Evolutionary conservation across 139 green algal genomes (phyloP).

Genomic region (Chlorella vulgaris): DNA sequence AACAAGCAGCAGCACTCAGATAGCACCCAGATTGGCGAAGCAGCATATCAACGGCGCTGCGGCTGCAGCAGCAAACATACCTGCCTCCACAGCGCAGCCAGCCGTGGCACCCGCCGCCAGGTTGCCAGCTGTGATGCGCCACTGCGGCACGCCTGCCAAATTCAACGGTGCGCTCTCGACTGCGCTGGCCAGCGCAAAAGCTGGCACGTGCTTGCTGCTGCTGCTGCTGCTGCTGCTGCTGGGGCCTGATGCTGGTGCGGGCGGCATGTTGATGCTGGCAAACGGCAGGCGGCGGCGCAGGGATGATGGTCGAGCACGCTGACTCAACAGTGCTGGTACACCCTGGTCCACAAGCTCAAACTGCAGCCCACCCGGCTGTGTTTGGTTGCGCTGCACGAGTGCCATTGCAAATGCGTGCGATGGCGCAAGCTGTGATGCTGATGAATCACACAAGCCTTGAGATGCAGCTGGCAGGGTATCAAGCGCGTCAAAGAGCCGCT

Average conservation of each 20-base stretch:
- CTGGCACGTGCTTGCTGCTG: background rate
- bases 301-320: background rate
- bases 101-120: slow-evolving; percentile 81
- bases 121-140: slow-evolving; percentile 74
- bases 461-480: too few species aligned
- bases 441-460: background rate
- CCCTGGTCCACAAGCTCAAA: slow-evolving; percentile 12
- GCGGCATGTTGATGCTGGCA: slow-evolving; percentile 33
- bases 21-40: background rate
- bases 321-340: background rate
- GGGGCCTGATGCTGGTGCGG: background rate
- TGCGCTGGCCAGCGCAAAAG: slow-evolving; percentile 39
- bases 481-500: too few species aligned
- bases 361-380: slow-evolving; percentile 9
- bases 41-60: background rate
- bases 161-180: slow-evolving; percentile 1
- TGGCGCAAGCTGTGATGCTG: background rate
- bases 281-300: background rate
- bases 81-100: slow-evolving; percentile 83
- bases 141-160: slow-evolving; percentile 49
- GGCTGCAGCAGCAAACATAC: slow-evolving; percentile 33
- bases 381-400: background rate
- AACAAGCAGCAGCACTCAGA: background rate
- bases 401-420: background rate
- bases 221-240: background rate